Conservation (phyloP, 768 basidiomycete genomes). For the Lentinula detonsa region DNA sequence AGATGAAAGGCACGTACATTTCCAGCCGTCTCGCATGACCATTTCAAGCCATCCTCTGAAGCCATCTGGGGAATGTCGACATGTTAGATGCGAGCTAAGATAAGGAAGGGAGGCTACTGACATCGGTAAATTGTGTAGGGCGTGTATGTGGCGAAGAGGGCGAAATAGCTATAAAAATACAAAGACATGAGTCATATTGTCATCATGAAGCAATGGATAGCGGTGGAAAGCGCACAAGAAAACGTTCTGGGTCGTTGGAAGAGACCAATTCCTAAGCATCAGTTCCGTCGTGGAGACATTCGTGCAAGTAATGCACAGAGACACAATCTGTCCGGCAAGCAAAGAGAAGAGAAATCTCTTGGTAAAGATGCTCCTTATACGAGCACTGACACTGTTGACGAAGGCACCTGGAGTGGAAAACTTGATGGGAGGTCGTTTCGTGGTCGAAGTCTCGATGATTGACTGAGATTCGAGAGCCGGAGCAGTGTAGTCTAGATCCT, state of each 20-base stretch:
- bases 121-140: slow-evolving; percentile 89
- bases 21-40: slow-evolving; percentile 76
- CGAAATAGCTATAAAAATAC: slow-evolving; percentile 55
- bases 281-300: slow-evolving; percentile 84
- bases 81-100: not conserved
- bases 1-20: slow-evolving; percentile 45
- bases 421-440: slow-evolving; percentile 47
- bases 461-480: slow-evolving; percentile 5
- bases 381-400: slow-evolving; percentile 40
- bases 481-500: not conserved
- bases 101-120: slow-evolving; percentile 26
- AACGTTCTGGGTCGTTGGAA: slow-evolving; percentile 79
- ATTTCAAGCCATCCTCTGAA: slow-evolving; percentile 77
- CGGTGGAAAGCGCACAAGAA: slow-evolving; percentile 55
- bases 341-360: slow-evolving; percentile 63
- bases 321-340: slow-evolving; percentile 76
- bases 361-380: slow-evolving; percentile 78
- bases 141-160: slow-evolving; percentile 70
- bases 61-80: slow-evolving; percentile 50
- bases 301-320: slow-evolving; percentile 85
- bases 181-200: not conserved
- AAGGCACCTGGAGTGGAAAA: slow-evolving; percentile 60
- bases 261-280: slow-evolving; percentile 56
- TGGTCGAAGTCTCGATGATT: not conserved
- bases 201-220: not conserved